phyloP scores from a whole-genome alignment of 768 basidiomycete genomes.

The Crucibulum laeve region DNA sequence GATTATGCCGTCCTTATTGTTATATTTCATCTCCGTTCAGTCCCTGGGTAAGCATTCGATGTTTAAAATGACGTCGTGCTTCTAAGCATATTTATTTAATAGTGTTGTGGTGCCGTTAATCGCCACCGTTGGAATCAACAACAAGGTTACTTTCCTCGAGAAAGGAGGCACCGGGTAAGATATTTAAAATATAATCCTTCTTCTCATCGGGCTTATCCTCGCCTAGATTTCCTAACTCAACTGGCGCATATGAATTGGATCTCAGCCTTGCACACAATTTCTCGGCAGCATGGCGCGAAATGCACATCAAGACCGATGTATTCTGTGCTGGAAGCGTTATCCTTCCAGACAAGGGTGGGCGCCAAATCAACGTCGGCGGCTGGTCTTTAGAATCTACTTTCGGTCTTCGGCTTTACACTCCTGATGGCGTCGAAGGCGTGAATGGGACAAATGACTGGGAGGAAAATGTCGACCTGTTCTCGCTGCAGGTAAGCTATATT shows the following conservation, averaged over 20 bases:
- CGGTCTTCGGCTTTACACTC: conserved; percentile 70
- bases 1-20: background rate
- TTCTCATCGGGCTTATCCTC: background rate
- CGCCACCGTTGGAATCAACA: conserved; percentile 74
- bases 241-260: conserved; percentile 79
- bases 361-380: conserved; percentile 64
- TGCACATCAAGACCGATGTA: conserved; percentile 75
- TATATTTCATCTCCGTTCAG: conserved; percentile 19
- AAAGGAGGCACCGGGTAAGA: conserved; percentile 61
- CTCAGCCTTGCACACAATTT: conserved; percentile 47
- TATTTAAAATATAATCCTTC: background rate
- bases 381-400: conserved; percentile 71
- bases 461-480: conserved; percentile 55
- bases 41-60: conserved; percentile 38
- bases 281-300: conserved; percentile 62
- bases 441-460: conserved; percentile 81
- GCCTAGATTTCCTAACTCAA: conserved; percentile 51
- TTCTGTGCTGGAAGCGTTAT: conserved; percentile 75
- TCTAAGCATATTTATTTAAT: conserved; percentile 6
- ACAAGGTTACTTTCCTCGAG: conserved; percentile 79
- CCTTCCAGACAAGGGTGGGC: conserved; percentile 69
- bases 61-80: background rate
- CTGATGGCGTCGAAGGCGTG: conserved; percentile 61
- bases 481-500: conserved; percentile 48
- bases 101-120: conserved; percentile 72